These are phyloP conservation scores for Exophiala sideris DNA, from an alignment of 2,329 filamentous ascomycete genomes.

Conservation along the genomic window DNA sequence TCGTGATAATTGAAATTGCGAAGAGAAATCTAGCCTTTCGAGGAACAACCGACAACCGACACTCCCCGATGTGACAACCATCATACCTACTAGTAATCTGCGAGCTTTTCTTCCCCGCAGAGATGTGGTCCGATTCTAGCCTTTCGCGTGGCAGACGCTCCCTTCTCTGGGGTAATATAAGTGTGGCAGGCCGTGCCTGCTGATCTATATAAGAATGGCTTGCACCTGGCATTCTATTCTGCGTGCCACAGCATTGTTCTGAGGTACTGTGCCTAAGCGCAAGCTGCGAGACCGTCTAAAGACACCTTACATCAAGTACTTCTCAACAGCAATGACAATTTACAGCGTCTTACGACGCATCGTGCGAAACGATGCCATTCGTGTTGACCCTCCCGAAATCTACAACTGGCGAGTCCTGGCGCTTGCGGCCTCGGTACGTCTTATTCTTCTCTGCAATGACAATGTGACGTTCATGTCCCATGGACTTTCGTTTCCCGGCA, in stretches of 20 bases:
- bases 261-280: neutral
- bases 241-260: neutral
- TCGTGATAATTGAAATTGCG: neutral
- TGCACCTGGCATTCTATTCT: neutral
- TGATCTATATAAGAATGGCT: neutral
- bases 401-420: constrained; percentile 67
- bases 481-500: too few species aligned
- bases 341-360: constrained; percentile 32
- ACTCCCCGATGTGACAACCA: neutral
- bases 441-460: neutral
- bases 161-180: neutral
- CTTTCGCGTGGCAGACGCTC: neutral
- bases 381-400: constrained; percentile 61
- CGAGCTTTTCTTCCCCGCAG: neutral
- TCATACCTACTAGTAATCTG: neutral
- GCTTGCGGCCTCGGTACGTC: constrained; percentile 55
- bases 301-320: neutral
- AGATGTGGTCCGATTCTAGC: neutral
- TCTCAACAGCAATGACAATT: constrained; percentile 1
- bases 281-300: neutral
- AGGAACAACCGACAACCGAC: neutral
- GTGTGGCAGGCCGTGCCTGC: neutral
- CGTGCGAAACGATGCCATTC: constrained; percentile 69
- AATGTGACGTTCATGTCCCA: neutral
- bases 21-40: neutral